Conservation (phyloP, 345 rosid species). For the Tarenaya hassleriana region DNA sequence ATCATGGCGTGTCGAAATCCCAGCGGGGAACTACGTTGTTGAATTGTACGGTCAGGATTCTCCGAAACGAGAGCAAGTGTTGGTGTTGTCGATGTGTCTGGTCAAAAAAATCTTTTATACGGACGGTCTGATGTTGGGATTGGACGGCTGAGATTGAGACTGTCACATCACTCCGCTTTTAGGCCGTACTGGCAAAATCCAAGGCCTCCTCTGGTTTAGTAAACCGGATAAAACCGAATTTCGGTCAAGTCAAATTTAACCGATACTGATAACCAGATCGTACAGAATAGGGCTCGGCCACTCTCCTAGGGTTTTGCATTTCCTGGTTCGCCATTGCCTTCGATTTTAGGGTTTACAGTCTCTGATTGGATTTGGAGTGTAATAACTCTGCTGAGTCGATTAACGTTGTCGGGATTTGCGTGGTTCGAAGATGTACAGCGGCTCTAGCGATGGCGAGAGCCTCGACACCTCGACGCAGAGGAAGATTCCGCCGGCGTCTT, state of each 20-base stretch:
- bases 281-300: too few relatives aligned
- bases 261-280: too few relatives aligned
- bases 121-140: conserved; percentile 33
- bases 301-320: conserved; percentile 25
- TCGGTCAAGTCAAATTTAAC: background rate
- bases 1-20: conserved; percentile 26
- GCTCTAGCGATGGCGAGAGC: conserved; percentile 48
- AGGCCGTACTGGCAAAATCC: too few relatives aligned
- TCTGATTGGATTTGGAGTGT: conserved; percentile 8
- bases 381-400: background rate
- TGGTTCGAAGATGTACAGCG: conserved; percentile 45
- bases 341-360: conserved; percentile 14
- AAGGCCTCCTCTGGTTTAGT: conserved; percentile 10
- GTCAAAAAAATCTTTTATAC: conserved; percentile 41
- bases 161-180: conserved; percentile 22
- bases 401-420: conserved; percentile 19
- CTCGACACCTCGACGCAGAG: conserved; percentile 70
- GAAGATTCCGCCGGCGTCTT: conserved; percentile 89
- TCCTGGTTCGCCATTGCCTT: conserved; percentile 8
- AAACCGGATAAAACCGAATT: background rate
- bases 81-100: conserved; percentile 15
- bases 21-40: conserved; percentile 22
- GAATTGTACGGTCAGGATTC: conserved; percentile 29
- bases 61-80: conserved; percentile 2
- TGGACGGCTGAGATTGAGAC: conserved; percentile 31